Evolutionary conservation across 176 grass and related monocot species (phyloP).

Genomic region (Carex cristatella): DNA sequence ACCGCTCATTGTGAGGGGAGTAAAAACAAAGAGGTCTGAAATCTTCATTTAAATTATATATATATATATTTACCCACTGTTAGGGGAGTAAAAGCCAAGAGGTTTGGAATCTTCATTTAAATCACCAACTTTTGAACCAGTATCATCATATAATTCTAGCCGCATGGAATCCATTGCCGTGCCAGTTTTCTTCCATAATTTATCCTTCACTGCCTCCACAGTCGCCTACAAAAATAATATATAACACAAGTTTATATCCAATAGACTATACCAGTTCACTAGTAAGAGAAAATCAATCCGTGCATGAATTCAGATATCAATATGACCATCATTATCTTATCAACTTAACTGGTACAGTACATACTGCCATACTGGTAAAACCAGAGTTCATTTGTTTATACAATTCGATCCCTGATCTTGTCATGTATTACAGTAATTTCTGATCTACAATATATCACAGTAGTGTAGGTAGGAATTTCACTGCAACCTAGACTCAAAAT

Average conservation of each 20-base stretch:
- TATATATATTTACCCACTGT: conserved; percentile 37
- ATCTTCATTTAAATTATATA: conserved; percentile 31
- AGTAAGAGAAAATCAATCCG: background rate
- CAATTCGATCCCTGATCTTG: background rate
- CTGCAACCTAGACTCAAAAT: background rate
- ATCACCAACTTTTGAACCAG: conserved; percentile 58
- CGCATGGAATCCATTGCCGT: conserved; percentile 60
- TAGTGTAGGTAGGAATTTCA: background rate
- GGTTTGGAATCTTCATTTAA: conserved; percentile 46
- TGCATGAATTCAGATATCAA: background rate
- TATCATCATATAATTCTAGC: conserved; percentile 71
- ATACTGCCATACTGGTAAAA: background rate
- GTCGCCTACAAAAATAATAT: conserved; percentile 30
- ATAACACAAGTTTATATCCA: background rate
- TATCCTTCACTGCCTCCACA: conserved; percentile 77
- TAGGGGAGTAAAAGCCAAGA: conserved; percentile 64
- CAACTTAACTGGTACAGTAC: background rate
- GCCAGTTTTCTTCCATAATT: conserved; percentile 86
- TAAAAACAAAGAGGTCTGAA: conserved; percentile 54
- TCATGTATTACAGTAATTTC: background rate
- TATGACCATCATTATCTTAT: background rate
- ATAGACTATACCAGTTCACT: background rate
- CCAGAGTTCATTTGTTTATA: background rate
- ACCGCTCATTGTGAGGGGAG: conserved; percentile 47
- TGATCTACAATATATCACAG: background rate